Evolutionary conservation across 768 basidiomycete species (phyloP).

Genomic region (Boletus tomentosulus): DNA sequence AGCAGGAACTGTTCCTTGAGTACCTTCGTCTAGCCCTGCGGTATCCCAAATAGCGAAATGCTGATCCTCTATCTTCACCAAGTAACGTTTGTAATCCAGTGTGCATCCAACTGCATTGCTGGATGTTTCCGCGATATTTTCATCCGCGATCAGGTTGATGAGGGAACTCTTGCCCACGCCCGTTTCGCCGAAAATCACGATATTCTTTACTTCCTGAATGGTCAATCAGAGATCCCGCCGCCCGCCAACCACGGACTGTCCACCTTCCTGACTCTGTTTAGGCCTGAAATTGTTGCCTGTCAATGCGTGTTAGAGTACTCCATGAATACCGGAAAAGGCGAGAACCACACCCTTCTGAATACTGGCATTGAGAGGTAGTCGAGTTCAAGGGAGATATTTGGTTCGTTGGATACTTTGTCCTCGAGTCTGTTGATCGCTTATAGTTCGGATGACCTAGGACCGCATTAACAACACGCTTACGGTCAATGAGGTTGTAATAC

Average conservation of each 20-base stretch:
- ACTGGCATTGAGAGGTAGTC: neutral
- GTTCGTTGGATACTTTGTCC: neutral
- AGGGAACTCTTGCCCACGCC: conserved; percentile 25
- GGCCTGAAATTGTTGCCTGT: conserved; percentile 1
- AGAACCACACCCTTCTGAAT: conserved; percentile 7
- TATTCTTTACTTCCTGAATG: conserved; percentile 10
- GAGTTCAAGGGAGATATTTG: neutral
- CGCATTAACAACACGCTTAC: conserved; percentile 9
- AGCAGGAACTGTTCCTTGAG: conserved; percentile 19
- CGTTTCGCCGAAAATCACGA: conserved; percentile 20
- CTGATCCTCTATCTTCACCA: conserved; percentile 8
- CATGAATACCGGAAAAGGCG: neutral
- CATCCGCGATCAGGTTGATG: conserved; percentile 18
- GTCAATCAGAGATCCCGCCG: neutral
- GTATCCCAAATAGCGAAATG: conserved; percentile 23
- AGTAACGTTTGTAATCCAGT: conserved; percentile 1
- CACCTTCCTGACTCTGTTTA: conserved; percentile 4
- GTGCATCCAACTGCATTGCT: conserved; percentile 23
- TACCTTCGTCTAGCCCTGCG: conserved; percentile 23
- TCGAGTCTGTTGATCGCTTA: conserved; percentile 7
- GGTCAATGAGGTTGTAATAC: neutral
- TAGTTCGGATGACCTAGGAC: conserved; percentile 3
- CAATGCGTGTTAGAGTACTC: conserved; percentile 1
- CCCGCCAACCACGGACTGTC: neutral
- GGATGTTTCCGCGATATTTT: conserved; percentile 11